Conservation (phyloP, 352 stramenopile genomes). For the Phytopythium oedochilum region DNA sequence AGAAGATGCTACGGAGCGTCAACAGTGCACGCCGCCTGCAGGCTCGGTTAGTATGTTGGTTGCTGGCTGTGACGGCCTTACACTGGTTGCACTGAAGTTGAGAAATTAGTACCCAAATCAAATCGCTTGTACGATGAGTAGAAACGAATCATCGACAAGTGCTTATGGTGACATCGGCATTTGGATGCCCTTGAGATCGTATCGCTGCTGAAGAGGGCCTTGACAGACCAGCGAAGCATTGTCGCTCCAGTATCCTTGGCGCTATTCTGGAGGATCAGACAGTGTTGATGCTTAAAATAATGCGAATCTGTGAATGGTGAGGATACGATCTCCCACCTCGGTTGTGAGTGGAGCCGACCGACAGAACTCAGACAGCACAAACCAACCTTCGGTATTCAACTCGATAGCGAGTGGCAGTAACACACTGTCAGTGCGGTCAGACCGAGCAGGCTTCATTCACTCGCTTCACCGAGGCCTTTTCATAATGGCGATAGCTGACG, state of each 20-base stretch:
- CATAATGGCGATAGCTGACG: background rate
- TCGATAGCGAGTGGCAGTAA: background rate
- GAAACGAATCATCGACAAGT: no score
- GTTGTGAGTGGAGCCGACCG: background rate
- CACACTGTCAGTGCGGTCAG: background rate
- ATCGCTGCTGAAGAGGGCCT: no score
- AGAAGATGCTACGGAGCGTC: background rate
- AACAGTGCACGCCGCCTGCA: background rate
- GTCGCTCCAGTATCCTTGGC: background rate
- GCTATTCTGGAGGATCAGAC: slow-evolving; percentile 1
- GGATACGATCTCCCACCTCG: background rate
- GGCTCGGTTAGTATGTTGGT: background rate
- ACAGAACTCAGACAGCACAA: background rate
- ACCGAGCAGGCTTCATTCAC: background rate
- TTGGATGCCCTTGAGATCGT: no score
- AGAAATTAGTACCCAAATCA: background rate
- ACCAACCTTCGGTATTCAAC: background rate
- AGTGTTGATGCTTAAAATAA: background rate
- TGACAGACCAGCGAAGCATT: no score
- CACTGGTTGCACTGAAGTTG: background rate
- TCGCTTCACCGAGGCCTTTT: background rate
- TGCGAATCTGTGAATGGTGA: background rate
- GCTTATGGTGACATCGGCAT: no score
- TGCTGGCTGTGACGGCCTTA: background rate
- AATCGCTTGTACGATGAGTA: background rate